phyloP scores from a whole-genome alignment of 164 flowering plant genomes.

The Litsea cubeba region DNA sequence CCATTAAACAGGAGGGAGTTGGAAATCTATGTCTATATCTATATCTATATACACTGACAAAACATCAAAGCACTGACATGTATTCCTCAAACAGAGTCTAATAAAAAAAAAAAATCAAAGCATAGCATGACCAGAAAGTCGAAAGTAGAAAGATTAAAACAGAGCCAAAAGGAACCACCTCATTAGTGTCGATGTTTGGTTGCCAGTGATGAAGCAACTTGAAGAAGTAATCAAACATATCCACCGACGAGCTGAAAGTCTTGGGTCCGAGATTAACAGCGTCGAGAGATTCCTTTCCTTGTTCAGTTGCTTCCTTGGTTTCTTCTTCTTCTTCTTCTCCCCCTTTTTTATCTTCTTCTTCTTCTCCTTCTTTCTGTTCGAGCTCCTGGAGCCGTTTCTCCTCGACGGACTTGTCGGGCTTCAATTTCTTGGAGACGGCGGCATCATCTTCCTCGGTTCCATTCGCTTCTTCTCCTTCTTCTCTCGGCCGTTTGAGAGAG shows the following conservation, averaged over 20 bases:
- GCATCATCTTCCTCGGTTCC: slow-evolving; percentile 10
- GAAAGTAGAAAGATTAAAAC: background rate
- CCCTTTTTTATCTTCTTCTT: background rate
- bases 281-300: slow-evolving; percentile 11
- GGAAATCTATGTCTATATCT: no score
- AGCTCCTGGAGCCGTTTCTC: slow-evolving; percentile 27
- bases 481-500: slow-evolving; percentile 40
- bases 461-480: slow-evolving; percentile 24
- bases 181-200: slow-evolving; percentile 58
- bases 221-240: slow-evolving; percentile 80
- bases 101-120: no score
- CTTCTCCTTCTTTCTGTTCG: slow-evolving; percentile 13
- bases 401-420: slow-evolving; percentile 38
- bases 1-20: no score
- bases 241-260: slow-evolving; percentile 52
- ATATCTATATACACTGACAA: no score
- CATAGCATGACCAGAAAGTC: no score
- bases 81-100: no score
- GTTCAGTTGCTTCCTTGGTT: background rate
- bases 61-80: no score
- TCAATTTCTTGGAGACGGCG: slow-evolving; percentile 40
- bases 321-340: background rate
- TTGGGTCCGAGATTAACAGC: slow-evolving; percentile 60
- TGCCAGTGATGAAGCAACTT: slow-evolving; percentile 79
- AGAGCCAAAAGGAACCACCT: slow-evolving; percentile 35